Base-by-base conservation (phyloP, 352 stramenopile species). In the Globisporangium nagaii region DNA sequence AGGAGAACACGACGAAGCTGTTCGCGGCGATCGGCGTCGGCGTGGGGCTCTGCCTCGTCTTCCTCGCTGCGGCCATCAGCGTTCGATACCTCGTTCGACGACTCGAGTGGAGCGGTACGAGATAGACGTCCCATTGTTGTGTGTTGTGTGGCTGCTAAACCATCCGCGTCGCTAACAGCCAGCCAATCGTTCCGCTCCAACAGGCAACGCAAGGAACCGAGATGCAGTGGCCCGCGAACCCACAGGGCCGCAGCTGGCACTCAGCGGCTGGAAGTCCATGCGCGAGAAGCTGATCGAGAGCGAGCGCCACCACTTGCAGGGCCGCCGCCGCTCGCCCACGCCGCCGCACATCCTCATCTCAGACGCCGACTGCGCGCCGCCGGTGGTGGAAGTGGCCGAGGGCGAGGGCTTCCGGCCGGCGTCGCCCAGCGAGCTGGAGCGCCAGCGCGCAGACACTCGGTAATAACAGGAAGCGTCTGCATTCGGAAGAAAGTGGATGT, bases 251-350 rank as follows among this genome's bases (percentile, higher is more conserved):
- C 67, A 64, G n/a, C 63, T 85, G 19, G 63, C 58, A 25, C 65
- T 85, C 25, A 63, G 53, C 0, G 74, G 74, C 42, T 85, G 74
- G 74, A 77, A 65, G 37, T 78, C 74, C 24, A 68, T 82, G 51
- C 66, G 68, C 9, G 69, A 82, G 59, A 80, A 82, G 28, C 74
- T 85, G 22, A 85, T 85, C 35, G 61, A 79, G 36, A 60, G 62
- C 0, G 68, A 76, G 51, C 58, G 70, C n/a, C 51, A 59, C 10
- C 61, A 65, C 22, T 36, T 72, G 11, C n/a, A n/a, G n/a, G 48
- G 55, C 17, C 57, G 47, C 10, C 56, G 65, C 6, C n/a, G 36
- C 13, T 28, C 50, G 0, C 37, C 58, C n/a, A n/a, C n/a, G 24
- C 50, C 45, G 36, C 40, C 65, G 28, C 60, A 70, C 19, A 28